Conservation (phyloP, 2,329 filamentous ascomycete genomes). For the Septoria petroselini region DNA sequence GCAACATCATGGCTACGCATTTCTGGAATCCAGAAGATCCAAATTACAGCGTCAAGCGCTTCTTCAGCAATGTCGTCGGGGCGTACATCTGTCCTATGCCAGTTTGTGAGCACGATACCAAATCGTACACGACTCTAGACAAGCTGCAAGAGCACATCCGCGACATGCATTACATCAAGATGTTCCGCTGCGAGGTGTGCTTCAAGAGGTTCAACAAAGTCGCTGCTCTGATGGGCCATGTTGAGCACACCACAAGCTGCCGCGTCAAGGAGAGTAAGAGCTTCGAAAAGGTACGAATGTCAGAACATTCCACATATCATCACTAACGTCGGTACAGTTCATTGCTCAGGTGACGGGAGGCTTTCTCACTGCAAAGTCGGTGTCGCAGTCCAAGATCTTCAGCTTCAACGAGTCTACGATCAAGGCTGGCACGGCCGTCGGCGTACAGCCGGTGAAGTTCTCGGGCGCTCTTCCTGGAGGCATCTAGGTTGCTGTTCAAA, state of each 20-base stretch:
- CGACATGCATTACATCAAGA: slow-evolving; percentile 38
- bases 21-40: slow-evolving; percentile 21
- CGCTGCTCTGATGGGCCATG: slow-evolving; percentile 43
- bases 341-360: slow-evolving; percentile 46
- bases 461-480: background rate
- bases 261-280: slow-evolving; percentile 38
- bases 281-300: slow-evolving; percentile 35
- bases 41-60: slow-evolving; percentile 50
- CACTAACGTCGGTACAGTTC: slow-evolving; percentile 20
- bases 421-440: slow-evolving; percentile 1
- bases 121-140: slow-evolving; percentile 33
- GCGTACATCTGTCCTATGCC: slow-evolving; percentile 56
- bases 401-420: slow-evolving; percentile 9
- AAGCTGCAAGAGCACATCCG: slow-evolving; percentile 33
- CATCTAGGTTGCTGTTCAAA: background rate
- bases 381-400: slow-evolving; percentile 25
- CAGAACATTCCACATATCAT: too few relatives aligned
- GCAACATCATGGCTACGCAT: slow-evolving; percentile 17
- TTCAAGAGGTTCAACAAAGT: slow-evolving; percentile 41
- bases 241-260: slow-evolving; percentile 41
- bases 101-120: slow-evolving; percentile 45
- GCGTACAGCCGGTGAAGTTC: slow-evolving; percentile 4
- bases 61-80: slow-evolving; percentile 44
- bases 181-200: slow-evolving; percentile 43
- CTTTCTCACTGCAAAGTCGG: slow-evolving; percentile 32